A percentile compares a stretch with the other conserved stretches of the same genome.
Conservation (phyloP, 2,329 filamentous ascomycete species). For the Aspergillus tubingensis region DNA sequence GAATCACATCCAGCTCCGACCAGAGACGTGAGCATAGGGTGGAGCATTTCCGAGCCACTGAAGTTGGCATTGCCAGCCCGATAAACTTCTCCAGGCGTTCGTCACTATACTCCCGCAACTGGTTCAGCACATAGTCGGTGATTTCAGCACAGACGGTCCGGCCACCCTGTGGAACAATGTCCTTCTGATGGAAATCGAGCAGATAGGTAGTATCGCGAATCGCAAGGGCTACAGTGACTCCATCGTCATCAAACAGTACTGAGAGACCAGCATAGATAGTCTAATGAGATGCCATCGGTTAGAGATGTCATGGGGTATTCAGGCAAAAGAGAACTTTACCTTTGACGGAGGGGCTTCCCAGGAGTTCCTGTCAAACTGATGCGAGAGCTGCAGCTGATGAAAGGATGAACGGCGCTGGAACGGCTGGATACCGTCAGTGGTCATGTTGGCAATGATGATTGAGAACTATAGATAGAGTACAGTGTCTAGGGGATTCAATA, state of each 20-base stretch:
- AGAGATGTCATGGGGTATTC: not conserved
- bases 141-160: constrained; percentile 49
- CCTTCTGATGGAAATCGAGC: constrained; percentile 68
- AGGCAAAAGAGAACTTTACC: constrained; percentile 26
- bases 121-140: constrained; percentile 60
- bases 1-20: constrained; percentile 74
- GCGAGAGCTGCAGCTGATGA: constrained; percentile 36
- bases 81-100: constrained; percentile 73
- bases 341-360: constrained; percentile 43
- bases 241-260: constrained; percentile 40
- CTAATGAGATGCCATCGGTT: constrained; percentile 24
- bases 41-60: constrained; percentile 63
- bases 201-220: constrained; percentile 75
- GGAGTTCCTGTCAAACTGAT: constrained; percentile 32
- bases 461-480: not conserved
- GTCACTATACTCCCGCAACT: constrained; percentile 62
- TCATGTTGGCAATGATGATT: constrained; percentile 1
- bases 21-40: constrained; percentile 70
- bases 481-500: not conserved
- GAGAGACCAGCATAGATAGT: constrained; percentile 47
- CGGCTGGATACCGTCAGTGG: not conserved
- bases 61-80: constrained; percentile 68
- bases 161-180: constrained; percentile 51
- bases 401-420: constrained; percentile 36
- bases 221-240: constrained; percentile 65